Evolutionary conservation across 306 rosid species (phyloP), one percentile per base, ranked within the genome.

Genomic region (Dalbergia oliveri): DNA sequence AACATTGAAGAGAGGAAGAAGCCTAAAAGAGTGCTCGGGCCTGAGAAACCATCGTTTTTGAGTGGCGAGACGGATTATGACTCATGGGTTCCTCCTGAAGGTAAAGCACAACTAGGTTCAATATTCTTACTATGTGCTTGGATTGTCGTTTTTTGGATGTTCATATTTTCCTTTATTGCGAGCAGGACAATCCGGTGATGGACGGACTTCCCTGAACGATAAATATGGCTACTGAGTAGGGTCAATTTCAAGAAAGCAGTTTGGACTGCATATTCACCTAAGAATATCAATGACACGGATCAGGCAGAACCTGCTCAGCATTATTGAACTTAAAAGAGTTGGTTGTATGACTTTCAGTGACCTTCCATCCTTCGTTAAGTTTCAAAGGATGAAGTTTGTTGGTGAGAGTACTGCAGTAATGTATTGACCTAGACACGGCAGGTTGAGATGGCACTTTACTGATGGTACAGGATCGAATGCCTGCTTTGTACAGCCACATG

Each of bases 101-200:
- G 99, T 91, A 82, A 82, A 58, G 81, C 78, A 43, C n/a, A 47
- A 21, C 66, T 67, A 62, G 67, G 57, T 84, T 81, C 74, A 49
- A 34, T 16, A 49, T 18, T 66, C 65, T 16, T 45, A 16, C 18
- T 68, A 3, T 53, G 18, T 16, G 68, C 10, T 75, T 72, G 61
- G 58, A 65, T 71, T 53, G 34, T 18, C 72, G 57, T 64, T 56
- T 39, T 63, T 76, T 9, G 67, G 60, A 23, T 83, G 14, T 49
- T 58, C 68, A 26, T 76, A 41, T 51, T 58, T 58, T 80, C 69
- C 43, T 33, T 75, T 75, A 60, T 64, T 80, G 57, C 60, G 44
- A 81, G 88, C 97, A 95, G 99, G 99, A 41, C 98, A 95, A 93
- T 88, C 99, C 8, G 99, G 97, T 4, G 98, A 95, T 75, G 99